Conservation (phyloP, 331 rosid species). For the Erythrophleum ivorense region DNA sequence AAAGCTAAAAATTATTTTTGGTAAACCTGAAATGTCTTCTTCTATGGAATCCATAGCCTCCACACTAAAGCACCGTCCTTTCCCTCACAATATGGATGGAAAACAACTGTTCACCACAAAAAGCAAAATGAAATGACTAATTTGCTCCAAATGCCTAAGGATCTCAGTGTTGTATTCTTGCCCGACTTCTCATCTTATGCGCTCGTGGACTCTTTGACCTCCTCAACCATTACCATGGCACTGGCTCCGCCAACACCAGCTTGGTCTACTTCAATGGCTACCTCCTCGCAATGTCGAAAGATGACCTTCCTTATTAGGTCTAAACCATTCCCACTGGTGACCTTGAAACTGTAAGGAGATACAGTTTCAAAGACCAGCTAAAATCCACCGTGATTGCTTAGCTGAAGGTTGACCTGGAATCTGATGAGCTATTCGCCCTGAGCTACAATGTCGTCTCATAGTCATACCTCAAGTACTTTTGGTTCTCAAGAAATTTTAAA, state of each 20-base stretch:
- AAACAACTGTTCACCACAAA: no score
- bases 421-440: conserved; percentile 59
- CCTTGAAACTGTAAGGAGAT: conserved; percentile 57
- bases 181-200: conserved; percentile 55
- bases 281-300: conserved; percentile 74
- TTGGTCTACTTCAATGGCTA: conserved; percentile 55
- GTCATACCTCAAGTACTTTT: conserved; percentile 64
- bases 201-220: conserved; percentile 56
- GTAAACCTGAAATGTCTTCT: no score
- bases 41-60: no score
- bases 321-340: conserved; percentile 57
- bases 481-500: conserved; percentile 50
- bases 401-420: conserved; percentile 65
- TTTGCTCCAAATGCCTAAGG: no score
- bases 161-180: background rate
- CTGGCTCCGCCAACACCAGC: conserved; percentile 76
- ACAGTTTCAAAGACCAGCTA: conserved; percentile 55
- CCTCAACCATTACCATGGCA: conserved; percentile 53
- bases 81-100: no score
- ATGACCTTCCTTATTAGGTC: conserved; percentile 70
- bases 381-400: conserved; percentile 69
- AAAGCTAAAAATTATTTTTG: no score
- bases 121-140: no score
- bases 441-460: conserved; percentile 64
- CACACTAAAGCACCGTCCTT: no score